Conservation (phyloP, 371 early-diverging fungal species). For the Sporodiniella umbellata region DNA sequence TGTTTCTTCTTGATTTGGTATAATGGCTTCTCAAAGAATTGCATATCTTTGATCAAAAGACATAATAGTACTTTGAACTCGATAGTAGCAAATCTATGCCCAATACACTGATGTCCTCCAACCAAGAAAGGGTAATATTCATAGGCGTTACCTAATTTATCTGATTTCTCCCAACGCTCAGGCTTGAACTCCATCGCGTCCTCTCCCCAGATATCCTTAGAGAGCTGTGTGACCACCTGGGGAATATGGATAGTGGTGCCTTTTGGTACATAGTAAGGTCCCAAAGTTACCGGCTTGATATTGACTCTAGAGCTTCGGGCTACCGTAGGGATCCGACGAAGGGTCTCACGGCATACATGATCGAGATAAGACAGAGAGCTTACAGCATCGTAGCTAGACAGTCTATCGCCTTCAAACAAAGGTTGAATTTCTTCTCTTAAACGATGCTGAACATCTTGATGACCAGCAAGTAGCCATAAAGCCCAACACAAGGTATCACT, state of each 20-base stretch:
- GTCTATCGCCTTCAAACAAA: conserved; percentile 8
- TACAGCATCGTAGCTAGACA: conserved; percentile 35
- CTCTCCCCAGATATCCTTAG: conserved; percentile 59
- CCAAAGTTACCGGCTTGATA: conserved; percentile 38
- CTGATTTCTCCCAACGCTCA: conserved; percentile 51
- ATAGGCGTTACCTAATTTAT: conserved; percentile 28
- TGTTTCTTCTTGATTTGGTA: conserved; percentile 18
- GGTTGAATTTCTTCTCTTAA: conserved; percentile 35
- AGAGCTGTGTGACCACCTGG: conserved; percentile 44
- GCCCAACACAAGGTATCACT: conserved; percentile 52
- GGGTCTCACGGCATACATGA: conserved; percentile 44
- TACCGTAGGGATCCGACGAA: conserved; percentile 55
- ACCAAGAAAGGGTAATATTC: conserved; percentile 61
- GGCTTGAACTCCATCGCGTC: conserved; percentile 63
- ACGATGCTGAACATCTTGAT: conserved; percentile 39
- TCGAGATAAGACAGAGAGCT: conserved; percentile 36
- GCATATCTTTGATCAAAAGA: conserved; percentile 22
- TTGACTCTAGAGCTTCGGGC: conserved; percentile 43
- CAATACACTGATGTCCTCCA: conserved; percentile 43
- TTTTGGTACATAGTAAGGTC: conserved; percentile 49
- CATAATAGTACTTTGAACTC: conserved; percentile 31
- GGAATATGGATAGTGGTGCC: conserved; percentile 44
- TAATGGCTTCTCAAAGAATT: conserved; percentile 26
- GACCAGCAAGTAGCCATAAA: conserved; percentile 45
- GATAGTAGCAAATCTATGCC: conserved; percentile 29